Evolutionary conservation across 164 flowering plant species (phyloP), one percentile per base, ranked within the genome.

Genomic region (Magnolia officinalis): DNA sequence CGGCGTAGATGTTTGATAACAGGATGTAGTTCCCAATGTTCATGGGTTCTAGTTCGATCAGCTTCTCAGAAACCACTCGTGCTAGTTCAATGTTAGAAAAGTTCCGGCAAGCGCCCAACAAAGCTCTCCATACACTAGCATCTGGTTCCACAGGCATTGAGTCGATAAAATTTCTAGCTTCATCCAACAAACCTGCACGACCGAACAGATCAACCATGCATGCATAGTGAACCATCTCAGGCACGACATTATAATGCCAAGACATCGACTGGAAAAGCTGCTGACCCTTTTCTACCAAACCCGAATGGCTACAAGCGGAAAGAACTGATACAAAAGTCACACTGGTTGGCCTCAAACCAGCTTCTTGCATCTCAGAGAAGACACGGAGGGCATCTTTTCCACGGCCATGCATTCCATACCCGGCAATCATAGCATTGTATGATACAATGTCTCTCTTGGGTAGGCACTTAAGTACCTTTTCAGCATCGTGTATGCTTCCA

Each of bases 261-360:
- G 80, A 67, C 92, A 90, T 89, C 21, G 85, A 80, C 24, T 80
- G 74, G 79, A 84, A 89, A 71, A 83, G 78, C 74, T 81, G 72
- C 79, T 85, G 45, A 1, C 94, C 92, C 74, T 73, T 55, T 21
- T 85, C 86, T 21, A 89, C 74, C 76, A 85, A 72, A 71, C 94
- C 90, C 7, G 89, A 83, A 75, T 90, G 92, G 76, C 92, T 88
- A 76, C 94, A 89, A 58, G 90, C 90, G 58, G 91, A 88, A 69
- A 90, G 69, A 81, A 85, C 75, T 50, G 90, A 84, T 45, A 86
- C 78, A 71, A 90, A 88, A 59, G 90, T 84, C 18, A 83, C 82
- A n/a, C 64, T 72, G n/a, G 82, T 84, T 72, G 92, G 90, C 67
- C 50, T 77, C 16, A 83, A 66, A 72, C 89, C 89, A 52, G 83